Conservation (phyloP, 768 basidiomycete genomes). For the Kwoniella pini region DNA sequence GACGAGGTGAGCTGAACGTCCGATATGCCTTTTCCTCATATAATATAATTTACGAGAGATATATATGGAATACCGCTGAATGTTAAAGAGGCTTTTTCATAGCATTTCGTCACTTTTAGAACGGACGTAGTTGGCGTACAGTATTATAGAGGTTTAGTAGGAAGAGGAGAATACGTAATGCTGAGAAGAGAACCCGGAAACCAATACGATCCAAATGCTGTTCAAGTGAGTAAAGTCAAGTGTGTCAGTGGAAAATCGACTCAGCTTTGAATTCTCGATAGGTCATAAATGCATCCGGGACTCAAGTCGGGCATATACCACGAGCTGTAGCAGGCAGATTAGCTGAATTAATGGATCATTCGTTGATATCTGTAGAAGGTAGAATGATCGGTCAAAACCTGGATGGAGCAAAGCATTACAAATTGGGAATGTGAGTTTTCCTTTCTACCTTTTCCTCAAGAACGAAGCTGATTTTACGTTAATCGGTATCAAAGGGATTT, state of each 20-base stretch:
- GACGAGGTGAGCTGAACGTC: slow-evolving; percentile 39
- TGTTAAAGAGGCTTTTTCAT: too few relatives aligned
- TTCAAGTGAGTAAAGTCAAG: slow-evolving; percentile 33
- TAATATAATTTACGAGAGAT: too few relatives aligned
- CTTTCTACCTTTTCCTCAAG: too few relatives aligned
- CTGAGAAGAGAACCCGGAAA: slow-evolving; percentile 38
- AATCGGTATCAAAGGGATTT: slow-evolving; percentile 61
- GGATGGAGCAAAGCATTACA: slow-evolving; percentile 24
- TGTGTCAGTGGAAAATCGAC: slow-evolving; percentile 58
- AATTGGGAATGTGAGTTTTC: slow-evolving; percentile 21
- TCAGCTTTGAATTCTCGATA: slow-evolving; percentile 49
- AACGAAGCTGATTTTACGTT: background rate
- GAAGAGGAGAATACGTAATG: slow-evolving; percentile 66
- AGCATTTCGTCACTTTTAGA: slow-evolving; percentile 65
- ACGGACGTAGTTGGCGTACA: slow-evolving; percentile 78
- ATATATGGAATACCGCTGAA: too few relatives aligned
- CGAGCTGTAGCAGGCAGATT: slow-evolving; percentile 63
- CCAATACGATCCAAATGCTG: slow-evolving; percentile 60
- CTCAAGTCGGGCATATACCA: slow-evolving; percentile 81
- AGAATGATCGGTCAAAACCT: slow-evolving; percentile 59
- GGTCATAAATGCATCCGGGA: slow-evolving; percentile 72
- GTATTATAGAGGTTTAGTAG: slow-evolving; percentile 80
- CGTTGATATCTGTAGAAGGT: slow-evolving; percentile 70
- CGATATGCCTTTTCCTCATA: too few relatives aligned
- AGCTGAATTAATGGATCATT: slow-evolving; percentile 70